Conservation (phyloP, 768 basidiomycete genomes). For the Trametes cinnabarina region DNA sequence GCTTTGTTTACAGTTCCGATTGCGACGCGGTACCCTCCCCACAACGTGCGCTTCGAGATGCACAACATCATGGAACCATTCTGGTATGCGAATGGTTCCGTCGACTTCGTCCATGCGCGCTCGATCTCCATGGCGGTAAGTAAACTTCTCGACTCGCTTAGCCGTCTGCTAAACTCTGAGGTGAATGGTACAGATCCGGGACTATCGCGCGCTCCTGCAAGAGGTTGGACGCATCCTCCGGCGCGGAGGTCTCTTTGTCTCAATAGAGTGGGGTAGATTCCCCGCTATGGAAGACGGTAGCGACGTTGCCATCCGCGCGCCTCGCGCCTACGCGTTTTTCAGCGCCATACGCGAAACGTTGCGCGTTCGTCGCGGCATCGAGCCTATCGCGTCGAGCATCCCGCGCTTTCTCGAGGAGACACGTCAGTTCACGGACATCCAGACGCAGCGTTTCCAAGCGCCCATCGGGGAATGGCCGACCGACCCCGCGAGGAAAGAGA, state of each 20-base stretch:
- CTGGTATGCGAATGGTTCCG: constrained; percentile 50
- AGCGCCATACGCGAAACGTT: constrained; percentile 39
- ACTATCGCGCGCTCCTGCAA: constrained; percentile 50
- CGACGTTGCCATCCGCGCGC: constrained; percentile 16
- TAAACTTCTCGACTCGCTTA: background rate
- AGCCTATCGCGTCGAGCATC: constrained; percentile 37
- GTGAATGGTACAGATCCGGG: constrained; percentile 42
- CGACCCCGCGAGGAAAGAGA: constrained; percentile 29
- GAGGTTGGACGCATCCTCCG: constrained; percentile 66
- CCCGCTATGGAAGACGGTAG: constrained; percentile 36
- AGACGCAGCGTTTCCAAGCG: constrained; percentile 36
- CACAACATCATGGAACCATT: constrained; percentile 55
- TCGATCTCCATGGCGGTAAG: constrained; percentile 59
- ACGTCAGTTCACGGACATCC: constrained; percentile 43
- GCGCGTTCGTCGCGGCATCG: constrained; percentile 36
- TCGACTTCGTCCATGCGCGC: constrained; percentile 71
- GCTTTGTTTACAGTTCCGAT: constrained; percentile 57
- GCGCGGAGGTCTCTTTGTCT: constrained; percentile 68
- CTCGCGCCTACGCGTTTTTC: constrained; percentile 33
- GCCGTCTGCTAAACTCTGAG: constrained; percentile 16
- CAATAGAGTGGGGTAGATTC: constrained; percentile 55
- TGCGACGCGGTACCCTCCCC: constrained; percentile 56
- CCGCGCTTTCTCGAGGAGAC: constrained; percentile 37
- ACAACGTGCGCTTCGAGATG: constrained; percentile 66
- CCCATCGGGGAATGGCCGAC: constrained; percentile 58